phyloP scores from a whole-genome alignment of 108 stramenopile genomes.

The Cyclotella baltica region DNA sequence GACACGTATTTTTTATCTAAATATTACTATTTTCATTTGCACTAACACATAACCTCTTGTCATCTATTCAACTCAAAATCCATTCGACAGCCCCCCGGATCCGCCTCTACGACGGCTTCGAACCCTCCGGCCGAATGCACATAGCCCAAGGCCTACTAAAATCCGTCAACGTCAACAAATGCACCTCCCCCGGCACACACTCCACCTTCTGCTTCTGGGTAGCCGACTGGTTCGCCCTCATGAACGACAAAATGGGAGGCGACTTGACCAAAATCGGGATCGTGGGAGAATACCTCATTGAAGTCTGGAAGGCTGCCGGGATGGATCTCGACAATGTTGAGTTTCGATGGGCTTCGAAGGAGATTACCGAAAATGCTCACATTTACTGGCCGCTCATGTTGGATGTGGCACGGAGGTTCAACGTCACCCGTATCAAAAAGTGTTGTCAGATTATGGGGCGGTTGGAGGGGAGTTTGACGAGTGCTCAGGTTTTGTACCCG shows the following conservation, averaged over 20 bases:
- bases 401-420: constrained; percentile 96
- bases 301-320: constrained; percentile 99
- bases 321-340: constrained; percentile 97
- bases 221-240: constrained; percentile 99
- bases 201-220: constrained; percentile 99
- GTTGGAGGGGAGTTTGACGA: constrained; percentile 90
- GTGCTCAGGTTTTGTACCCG: constrained; percentile 98
- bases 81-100: constrained; percentile 47
- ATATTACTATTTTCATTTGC: not conserved
- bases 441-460: constrained; percentile 99
- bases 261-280: constrained; percentile 92
- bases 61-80: not conserved
- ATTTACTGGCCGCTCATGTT: constrained; percentile 95
- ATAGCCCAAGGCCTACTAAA: constrained; percentile 98
- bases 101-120: constrained; percentile 98
- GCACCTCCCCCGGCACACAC: constrained; percentile 83
- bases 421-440: constrained; percentile 93
- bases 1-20: too few species aligned
- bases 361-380: constrained; percentile 95
- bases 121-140: constrained; percentile 99
- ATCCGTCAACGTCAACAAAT: constrained; percentile 99
- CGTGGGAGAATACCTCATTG: constrained; percentile 97
- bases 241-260: constrained; percentile 99
- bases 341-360: constrained; percentile 98
- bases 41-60: not conserved